These are phyloP conservation scores for Dillenia turbinata DNA, from an alignment of 164 flowering plant species.

Conservation along the genomic window DNA sequence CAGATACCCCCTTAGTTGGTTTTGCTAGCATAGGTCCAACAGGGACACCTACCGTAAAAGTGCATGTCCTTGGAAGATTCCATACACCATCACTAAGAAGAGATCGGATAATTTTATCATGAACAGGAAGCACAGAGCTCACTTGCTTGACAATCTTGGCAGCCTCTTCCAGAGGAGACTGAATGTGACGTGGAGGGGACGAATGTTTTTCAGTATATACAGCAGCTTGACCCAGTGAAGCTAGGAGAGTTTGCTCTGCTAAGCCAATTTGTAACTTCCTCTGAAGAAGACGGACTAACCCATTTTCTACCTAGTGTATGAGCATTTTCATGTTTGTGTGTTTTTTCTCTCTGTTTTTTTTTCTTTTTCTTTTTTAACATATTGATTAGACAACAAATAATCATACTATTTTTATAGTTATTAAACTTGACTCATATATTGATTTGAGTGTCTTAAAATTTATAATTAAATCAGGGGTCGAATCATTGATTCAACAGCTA, in stretches of 20 bases:
- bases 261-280: slow-evolving; percentile 84
- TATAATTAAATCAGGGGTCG: too few relatives aligned
- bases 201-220: slow-evolving; percentile 64
- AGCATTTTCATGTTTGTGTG: too few relatives aligned
- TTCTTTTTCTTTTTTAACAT: too few relatives aligned
- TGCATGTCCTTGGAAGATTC: slow-evolving; percentile 69
- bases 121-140: slow-evolving; percentile 85
- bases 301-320: too few relatives aligned
- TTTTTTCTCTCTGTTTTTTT: too few relatives aligned
- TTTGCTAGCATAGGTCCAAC: slow-evolving; percentile 98
- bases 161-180: slow-evolving; percentile 88
- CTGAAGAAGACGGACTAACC: slow-evolving; percentile 57
- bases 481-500: too few relatives aligned
- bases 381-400: too few relatives aligned
- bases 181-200: slow-evolving; percentile 46
- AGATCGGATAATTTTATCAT: slow-evolving; percentile 75
- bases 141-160: slow-evolving; percentile 85
- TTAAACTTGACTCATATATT: too few relatives aligned
- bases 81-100: slow-evolving; percentile 77
- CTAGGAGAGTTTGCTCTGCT: slow-evolving; percentile 89
- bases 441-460: too few relatives aligned
- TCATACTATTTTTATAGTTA: too few relatives aligned
- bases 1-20: slow-evolving; percentile 90
- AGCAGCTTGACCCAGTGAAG: slow-evolving; percentile 89
- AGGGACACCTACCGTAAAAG: slow-evolving; percentile 84